Base-by-base conservation (phyloP, 202 grass and related monocot species). In the Elaeis oleifera region DNA sequence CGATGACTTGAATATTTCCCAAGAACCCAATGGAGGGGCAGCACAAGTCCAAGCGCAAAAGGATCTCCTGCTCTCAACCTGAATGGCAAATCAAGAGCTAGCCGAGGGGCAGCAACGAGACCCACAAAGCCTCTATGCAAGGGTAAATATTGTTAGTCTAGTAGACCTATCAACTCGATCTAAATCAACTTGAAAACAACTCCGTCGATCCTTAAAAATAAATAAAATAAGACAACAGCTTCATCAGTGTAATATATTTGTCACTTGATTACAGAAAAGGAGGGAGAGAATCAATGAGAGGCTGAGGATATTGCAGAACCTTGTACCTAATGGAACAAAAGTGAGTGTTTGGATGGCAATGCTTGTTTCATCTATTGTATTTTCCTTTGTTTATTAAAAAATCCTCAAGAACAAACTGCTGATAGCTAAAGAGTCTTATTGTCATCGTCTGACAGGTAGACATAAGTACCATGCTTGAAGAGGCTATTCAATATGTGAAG, bases 381-480 rank as follows among this genome's bases (percentile, higher is more conserved):
- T 3, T 27, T 27, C 3, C 26, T 27, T 27, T 4, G 3, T 27
- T 27, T 27, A 3, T 27, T 3, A 27, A 27, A 27, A 27, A 27
- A 4, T 27, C 26, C 26, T 27, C 18, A 60, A 24, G 13, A 4
- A 23, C 7, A 60, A 31, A 28, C 16, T 54, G 55, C 28, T 13
- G 36, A 14, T 23, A 56, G 13, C 55, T 80, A 57, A 57, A 50
- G 6, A 9, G 61, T 71, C 58, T 18, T 58, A 51, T 54, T 29
- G 1, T 49, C 26, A 27, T 65, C 16, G 19, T 20, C 36, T 72
- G 73, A 52, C 64, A 95, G 90, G 90, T 95, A 55, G 85, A 95
- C 63, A 84, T 95, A 64, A 95, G 90, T 74, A 95, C 85, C 59
- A 95, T 95, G 90, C 76, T 95, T 39, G 90, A 95, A 69, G 90